Evolutionary conservation across 2,329 filamentous ascomycete genomes (phyloP).

Genomic region (Graphiopsis chlorocephala): DNA sequence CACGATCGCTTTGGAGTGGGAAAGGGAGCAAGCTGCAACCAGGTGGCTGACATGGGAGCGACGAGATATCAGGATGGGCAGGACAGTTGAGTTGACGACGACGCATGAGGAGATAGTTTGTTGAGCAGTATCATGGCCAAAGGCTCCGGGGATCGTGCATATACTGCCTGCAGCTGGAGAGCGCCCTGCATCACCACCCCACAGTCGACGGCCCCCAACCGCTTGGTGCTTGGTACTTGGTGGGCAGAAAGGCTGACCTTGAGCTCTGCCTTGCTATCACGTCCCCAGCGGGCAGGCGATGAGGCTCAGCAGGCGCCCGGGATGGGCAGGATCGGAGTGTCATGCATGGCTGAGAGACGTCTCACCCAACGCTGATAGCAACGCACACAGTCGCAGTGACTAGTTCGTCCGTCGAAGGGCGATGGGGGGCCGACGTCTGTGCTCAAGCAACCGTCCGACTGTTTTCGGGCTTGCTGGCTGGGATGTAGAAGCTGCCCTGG

Average conservation of each 20-base stretch:
- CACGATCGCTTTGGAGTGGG: neutral
- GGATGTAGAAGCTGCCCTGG: neutral
- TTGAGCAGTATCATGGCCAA: constrained; percentile 1
- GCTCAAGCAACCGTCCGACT: neutral
- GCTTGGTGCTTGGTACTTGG: neutral
- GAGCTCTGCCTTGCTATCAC: neutral
- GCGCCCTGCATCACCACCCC: constrained; percentile 3
- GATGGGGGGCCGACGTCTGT: constrained; percentile 2
- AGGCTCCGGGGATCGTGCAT: constrained; percentile 4
- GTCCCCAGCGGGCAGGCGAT: neutral
- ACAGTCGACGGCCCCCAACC: constrained; percentile 2
- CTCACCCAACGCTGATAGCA: constrained; percentile 7
- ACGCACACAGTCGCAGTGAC: neutral
- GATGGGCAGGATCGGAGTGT: constrained; percentile 3
- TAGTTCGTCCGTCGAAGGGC: neutral
- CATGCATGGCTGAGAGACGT: constrained; percentile 7
- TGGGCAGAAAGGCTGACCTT: neutral
- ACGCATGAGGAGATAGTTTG: neutral
- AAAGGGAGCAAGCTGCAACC: neutral
- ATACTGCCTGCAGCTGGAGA: neutral
- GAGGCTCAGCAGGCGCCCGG: neutral
- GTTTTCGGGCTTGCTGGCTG: constrained; percentile 2
- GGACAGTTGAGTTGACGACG: neutral
- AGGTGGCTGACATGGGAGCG: neutral
- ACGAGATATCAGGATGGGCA: neutral